Conservation (phyloP, 106 monocot species). For the Dioscorea alata region DNA sequence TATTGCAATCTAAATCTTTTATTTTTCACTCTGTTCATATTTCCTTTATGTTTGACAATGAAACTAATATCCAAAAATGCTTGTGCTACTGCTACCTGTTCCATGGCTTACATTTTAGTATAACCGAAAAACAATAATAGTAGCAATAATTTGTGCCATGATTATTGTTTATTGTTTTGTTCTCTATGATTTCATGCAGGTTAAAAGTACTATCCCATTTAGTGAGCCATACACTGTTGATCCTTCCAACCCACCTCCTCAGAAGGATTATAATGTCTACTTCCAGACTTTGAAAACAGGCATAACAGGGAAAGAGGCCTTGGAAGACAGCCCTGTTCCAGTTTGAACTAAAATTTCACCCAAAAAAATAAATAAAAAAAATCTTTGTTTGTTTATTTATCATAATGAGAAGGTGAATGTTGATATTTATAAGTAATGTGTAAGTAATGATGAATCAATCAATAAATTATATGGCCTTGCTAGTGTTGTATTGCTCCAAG, state of each 20-base stretch:
- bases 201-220: conserved; percentile 84
- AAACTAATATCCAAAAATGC: background rate
- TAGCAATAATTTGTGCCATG: background rate
- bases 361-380: too few species aligned
- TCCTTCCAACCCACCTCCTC: conserved; percentile 72
- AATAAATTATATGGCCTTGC: too few species aligned
- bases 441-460: too few species aligned
- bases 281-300: conserved; percentile 68
- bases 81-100: background rate
- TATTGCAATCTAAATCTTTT: background rate
- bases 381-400: too few species aligned
- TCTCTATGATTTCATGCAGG: conserved; percentile 25
- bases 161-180: background rate
- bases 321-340: conserved; percentile 42
- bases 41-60: background rate
- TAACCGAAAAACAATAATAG: background rate
- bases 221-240: conserved; percentile 76
- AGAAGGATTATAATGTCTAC: conserved; percentile 70
- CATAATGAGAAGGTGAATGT: too few species aligned
- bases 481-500: too few species aligned
- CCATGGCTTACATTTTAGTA: background rate
- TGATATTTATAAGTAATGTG: too few species aligned
- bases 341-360: conserved; percentile 16
- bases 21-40: background rate
- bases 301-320: conserved; percentile 85